Evolutionary conservation across 2,329 filamentous ascomycete genomes (phyloP), one percentile per base, ranked within the genome.

Genomic region (Aspergillus arachidicola): DNA sequence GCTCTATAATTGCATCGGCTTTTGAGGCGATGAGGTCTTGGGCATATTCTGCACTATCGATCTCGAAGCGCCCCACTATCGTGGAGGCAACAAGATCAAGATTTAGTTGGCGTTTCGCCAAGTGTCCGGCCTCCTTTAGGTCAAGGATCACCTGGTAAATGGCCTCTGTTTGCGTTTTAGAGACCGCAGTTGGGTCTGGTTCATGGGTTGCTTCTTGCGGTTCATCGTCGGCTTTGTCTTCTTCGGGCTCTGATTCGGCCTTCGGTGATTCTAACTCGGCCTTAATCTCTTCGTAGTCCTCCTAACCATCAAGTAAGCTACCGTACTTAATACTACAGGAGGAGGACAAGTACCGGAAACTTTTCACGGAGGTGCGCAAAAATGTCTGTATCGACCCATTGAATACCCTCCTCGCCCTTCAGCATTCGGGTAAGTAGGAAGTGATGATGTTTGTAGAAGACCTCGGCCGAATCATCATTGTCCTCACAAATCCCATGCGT

Each of bases 361-460:
- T 79, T 78, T 54, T 79, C 74, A 28, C 75, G 76, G 26, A 83
- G 72, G 68, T 83, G 79, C 51, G 75, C 72, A 67, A 81, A 81
- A 6, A 83, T 68, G 64, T 76, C 76, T 10, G 80, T 81, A 41
- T 76, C 75, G 9, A 73, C 73, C 82, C 82, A 83, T 57, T 81
- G 72, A 41, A 82, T 71, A 53, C 74, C 75, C 67, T 82, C 80
- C 63, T 78, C 76, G 4, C 77, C 79, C 64, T 79, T 78, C 21
- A 82, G 68, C 81, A 83, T 83, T 48, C 80, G 78, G 23, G 74
- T 77, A 16, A 83, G 74, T n/a, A 83, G 69, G 64, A 83, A 83
- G 43, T 71, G 66, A 58, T 78, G 77, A 63, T 83, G 80, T 61
- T 78, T 78, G 59, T 80, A 73, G 57, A 83, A 81, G 3, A 79